phyloP scores from a whole-genome alignment of 345 rosid species.

The Eucalyptus rudis region DNA sequence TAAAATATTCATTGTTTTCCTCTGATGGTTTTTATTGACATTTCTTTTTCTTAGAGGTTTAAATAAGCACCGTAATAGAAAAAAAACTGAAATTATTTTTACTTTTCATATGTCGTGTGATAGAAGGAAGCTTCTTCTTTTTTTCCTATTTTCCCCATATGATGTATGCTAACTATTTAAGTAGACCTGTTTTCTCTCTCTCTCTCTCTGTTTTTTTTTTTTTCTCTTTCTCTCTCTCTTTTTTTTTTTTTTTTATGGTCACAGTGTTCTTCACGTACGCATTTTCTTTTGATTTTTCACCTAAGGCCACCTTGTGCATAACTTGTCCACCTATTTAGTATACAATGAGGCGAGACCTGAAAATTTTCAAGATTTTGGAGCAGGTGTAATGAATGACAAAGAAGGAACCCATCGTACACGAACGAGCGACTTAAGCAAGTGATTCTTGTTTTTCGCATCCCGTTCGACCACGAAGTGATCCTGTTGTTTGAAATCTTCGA shows the following conservation, averaged over 20 bases:
- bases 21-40: background rate
- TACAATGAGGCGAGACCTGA: background rate
- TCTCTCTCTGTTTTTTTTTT: too few relatives aligned
- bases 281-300: background rate
- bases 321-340: background rate
- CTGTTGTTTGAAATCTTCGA: background rate
- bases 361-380: background rate
- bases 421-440: background rate
- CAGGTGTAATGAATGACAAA: background rate
- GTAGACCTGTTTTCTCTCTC: too few relatives aligned
- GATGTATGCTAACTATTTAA: too few relatives aligned
- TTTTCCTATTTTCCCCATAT: too few relatives aligned
- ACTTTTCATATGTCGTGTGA: background rate
- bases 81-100: background rate
- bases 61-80: background rate
- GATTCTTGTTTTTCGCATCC: background rate
- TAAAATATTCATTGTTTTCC: too few relatives aligned
- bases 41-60: background rate
- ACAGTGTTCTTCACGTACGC: background rate
- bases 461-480: background rate
- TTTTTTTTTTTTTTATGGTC: rapidly evolving
- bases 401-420: background rate
- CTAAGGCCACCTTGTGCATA: background rate
- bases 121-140: too few relatives aligned
- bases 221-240: too few relatives aligned